Evolutionary conservation across 371 early-diverging fungal species (phyloP), one percentile per base, ranked within the genome.

Genomic region (Mortierella sp.): DNA sequence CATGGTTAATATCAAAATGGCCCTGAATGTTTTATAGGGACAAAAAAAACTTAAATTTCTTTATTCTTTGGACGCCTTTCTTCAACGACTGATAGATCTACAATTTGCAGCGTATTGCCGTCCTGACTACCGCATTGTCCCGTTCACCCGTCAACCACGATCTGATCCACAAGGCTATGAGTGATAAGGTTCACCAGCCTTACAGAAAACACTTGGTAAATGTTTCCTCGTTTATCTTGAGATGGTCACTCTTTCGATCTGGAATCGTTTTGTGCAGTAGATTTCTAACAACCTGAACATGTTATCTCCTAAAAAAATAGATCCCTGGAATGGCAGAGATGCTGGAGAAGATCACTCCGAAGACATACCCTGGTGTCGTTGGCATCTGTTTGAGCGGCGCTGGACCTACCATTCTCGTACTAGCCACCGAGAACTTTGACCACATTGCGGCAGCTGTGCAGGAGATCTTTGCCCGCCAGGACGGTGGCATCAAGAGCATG

Each of bases 331-430:
- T 99, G 50, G 82, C 92, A n/a, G 87, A 94, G 60, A 89, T 97
- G 69, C 80, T 97, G 44, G 71, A 83, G 17, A 79, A 81, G 9
- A 83, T 97, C 64, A 92, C 90, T 14, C 93, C 93, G 6, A 83
- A 83, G 58, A 87, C 84, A 34, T 79, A 86, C 24, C 94, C 94
- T 3, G 98, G 97, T 7, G 80, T 97, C 17, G 83, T 97, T 8
- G 99, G 99, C 30, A 88, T 95, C 30, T 97, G 96, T 73, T 80
- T 98, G 52, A 93, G 93, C 59, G 99, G 99, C 41, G 98, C 99
- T 11, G 99, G 99, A 3, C 99, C 99, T 14, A 96, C 97, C 19
- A 93, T 97, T 44, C 83, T 98, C 50, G 94, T 93, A 17, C 81
- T 98, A 66, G 93, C 92, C 5, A 86, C 87, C 7, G 80, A 86